Evolutionary conservation across 192 early-diverging fungal species (phyloP).

Genomic region (Umbelopsis vinacea): DNA sequence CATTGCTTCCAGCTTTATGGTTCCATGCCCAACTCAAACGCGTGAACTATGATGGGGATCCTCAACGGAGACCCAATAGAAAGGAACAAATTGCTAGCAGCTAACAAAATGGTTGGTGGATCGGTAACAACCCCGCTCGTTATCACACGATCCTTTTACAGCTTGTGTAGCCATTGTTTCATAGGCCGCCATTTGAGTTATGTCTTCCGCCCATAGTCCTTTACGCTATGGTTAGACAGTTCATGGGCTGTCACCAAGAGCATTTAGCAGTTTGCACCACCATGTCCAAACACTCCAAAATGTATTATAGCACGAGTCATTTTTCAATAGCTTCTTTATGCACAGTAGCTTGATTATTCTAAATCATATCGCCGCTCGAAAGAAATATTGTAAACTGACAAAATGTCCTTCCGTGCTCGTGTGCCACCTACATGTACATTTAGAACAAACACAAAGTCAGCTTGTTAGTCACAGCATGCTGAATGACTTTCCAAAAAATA

Average conservation of each 20-base stretch:
- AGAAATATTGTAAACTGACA: background rate
- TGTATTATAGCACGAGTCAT: too few relatives aligned
- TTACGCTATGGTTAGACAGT: too few relatives aligned
- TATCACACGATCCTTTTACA: constrained; percentile 20
- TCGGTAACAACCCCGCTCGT: background rate
- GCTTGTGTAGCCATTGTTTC: background rate
- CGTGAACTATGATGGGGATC: too few relatives aligned
- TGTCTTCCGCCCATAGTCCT: too few relatives aligned
- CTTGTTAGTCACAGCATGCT: background rate
- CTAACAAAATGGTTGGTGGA: background rate
- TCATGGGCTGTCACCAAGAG: too few relatives aligned
- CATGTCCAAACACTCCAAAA: too few relatives aligned
- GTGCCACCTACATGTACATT: background rate
- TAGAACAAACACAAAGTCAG: background rate
- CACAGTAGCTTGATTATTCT: background rate
- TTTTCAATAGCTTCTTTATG: background rate
- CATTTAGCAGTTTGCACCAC: too few relatives aligned
- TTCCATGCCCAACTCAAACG: too few relatives aligned
- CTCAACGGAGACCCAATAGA: background rate
- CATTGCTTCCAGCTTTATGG: too few relatives aligned
- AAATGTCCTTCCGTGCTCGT: constrained; percentile 3
- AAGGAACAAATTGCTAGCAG: constrained; percentile 6
- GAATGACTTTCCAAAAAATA: too few relatives aligned
- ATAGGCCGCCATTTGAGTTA: too few relatives aligned
- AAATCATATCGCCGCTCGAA: background rate